phyloP scores from a whole-genome alignment of 441 rosid species.

The Erodium moschatum region DNA sequence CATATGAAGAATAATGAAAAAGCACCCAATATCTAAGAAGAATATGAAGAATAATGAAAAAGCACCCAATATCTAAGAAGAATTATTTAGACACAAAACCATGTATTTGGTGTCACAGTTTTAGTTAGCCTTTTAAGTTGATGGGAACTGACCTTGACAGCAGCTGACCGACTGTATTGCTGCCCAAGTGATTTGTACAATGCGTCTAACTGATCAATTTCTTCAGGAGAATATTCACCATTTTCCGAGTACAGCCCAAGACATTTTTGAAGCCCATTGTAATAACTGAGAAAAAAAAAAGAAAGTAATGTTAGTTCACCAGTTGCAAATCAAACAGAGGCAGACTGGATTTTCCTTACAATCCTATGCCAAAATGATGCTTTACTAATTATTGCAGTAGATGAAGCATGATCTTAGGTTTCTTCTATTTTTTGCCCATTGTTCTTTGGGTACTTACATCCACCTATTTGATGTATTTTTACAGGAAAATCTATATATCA shows the following conservation, averaged over 20 bases:
- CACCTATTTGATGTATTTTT: neutral
- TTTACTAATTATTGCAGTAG: neutral
- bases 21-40: neutral
- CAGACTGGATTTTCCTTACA: neutral
- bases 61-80: neutral
- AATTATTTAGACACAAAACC: neutral
- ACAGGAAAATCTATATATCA: neutral
- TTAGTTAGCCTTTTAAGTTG: neutral
- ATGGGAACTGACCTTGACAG: constrained; percentile 63
- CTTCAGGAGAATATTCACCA: constrained; percentile 58
- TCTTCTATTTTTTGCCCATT: neutral
- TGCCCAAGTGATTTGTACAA: constrained; percentile 67
- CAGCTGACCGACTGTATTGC: constrained; percentile 82
- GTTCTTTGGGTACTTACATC: neutral
- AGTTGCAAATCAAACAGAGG: constrained; percentile 4
- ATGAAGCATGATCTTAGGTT: neutral
- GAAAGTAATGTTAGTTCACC: constrained; percentile 5
- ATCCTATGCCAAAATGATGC: neutral
- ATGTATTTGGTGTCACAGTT: neutral
- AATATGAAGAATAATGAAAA: neutral
- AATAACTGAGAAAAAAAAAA: constrained; percentile 49
- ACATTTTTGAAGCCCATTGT: constrained; percentile 89
- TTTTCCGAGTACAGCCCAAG: constrained; percentile 48
- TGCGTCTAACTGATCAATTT: constrained; percentile 62
- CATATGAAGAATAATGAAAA: neutral